Percentiles rank a stretch among this genome's conserved stretches.
These are phyloP conservation scores for Heterobasidion parviporum DNA, from an alignment of 1,284 basidiomycete species.

Conservation along the genomic window DNA sequence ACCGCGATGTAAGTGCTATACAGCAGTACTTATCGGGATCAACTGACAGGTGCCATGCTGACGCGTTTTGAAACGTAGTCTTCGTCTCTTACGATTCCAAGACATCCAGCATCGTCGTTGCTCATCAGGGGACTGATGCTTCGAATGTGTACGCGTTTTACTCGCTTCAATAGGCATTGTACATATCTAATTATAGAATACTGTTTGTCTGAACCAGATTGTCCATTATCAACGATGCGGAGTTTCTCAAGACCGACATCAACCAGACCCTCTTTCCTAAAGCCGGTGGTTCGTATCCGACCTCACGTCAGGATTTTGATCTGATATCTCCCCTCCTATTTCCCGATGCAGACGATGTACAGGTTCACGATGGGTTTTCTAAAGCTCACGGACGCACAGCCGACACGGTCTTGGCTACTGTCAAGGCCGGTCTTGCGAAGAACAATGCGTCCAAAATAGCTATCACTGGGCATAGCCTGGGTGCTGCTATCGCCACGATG, in stretches of 20 bases:
- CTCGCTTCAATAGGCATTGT: neutral
- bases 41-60: neutral
- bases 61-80: constrained; percentile 16
- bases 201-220: constrained; percentile 19
- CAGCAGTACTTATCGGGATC: neutral
- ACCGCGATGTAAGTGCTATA: constrained; percentile 23
- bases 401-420: constrained; percentile 28
- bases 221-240: constrained; percentile 34
- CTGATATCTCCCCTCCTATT: neutral
- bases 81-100: constrained; percentile 33
- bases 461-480: constrained; percentile 33
- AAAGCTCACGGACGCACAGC: constrained; percentile 36
- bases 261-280: constrained; percentile 31
- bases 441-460: constrained; percentile 28
- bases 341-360: constrained; percentile 14
- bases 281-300: constrained; percentile 16
- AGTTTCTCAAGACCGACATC: constrained; percentile 27
- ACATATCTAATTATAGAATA: neutral
- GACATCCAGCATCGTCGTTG: constrained; percentile 33
- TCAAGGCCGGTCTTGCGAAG: constrained; percentile 25
- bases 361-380: constrained; percentile 39
- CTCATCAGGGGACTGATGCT: constrained; percentile 39
- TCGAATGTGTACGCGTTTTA: constrained; percentile 20
- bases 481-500: constrained; percentile 36
- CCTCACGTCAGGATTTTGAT: constrained; percentile 10